A percentile compares a stretch with the other conserved stretches of the same genome.
phyloP scores from a whole-genome alignment of 768 basidiomycete genomes.

The Boletus sensibilis region DNA sequence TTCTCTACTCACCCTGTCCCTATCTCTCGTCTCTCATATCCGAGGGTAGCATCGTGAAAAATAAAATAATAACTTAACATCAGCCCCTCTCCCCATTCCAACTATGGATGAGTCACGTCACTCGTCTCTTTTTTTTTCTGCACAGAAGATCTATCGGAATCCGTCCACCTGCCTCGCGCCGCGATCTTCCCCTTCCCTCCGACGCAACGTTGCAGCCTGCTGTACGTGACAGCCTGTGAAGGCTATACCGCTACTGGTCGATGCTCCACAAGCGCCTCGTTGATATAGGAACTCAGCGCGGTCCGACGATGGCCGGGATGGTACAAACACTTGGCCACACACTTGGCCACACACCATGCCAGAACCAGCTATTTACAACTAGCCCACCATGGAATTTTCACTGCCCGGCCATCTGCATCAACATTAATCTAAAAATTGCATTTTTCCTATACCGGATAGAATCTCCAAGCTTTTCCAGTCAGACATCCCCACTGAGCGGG shows the following conservation, averaged over 20 bases:
- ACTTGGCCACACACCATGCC: slow-evolving; percentile 2
- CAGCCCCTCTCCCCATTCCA: neutral
- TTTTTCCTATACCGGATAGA: neutral
- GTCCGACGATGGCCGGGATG: slow-evolving; percentile 1
- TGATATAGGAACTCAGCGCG: slow-evolving; percentile 16
- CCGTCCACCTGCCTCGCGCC: slow-evolving; percentile 3
- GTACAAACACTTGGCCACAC: slow-evolving; percentile 4
- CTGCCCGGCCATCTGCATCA: neutral
- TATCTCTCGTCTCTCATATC: neutral
- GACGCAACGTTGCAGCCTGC: slow-evolving; percentile 22
- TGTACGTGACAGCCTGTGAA: slow-evolving; percentile 24
- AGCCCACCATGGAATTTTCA: neutral
- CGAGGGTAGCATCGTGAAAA: neutral
- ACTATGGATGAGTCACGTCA: neutral
- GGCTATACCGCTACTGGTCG: slow-evolving; percentile 22
- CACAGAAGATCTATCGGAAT: slow-evolving; percentile 14
- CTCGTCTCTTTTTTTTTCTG: neutral
- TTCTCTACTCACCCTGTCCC: neutral
- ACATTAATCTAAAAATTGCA: slow-evolving; percentile 6
- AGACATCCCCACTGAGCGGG: slow-evolving; percentile 5
- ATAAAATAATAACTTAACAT: neutral
- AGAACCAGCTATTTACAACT: neutral
- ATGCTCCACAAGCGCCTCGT: slow-evolving; percentile 9
- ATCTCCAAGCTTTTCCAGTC: slow-evolving; percentile 2
- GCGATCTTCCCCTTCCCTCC: neutral